Evolutionary conservation across 192 early-diverging fungal genomes (phyloP).

Genomic region (Mortierella alpina): DNA sequence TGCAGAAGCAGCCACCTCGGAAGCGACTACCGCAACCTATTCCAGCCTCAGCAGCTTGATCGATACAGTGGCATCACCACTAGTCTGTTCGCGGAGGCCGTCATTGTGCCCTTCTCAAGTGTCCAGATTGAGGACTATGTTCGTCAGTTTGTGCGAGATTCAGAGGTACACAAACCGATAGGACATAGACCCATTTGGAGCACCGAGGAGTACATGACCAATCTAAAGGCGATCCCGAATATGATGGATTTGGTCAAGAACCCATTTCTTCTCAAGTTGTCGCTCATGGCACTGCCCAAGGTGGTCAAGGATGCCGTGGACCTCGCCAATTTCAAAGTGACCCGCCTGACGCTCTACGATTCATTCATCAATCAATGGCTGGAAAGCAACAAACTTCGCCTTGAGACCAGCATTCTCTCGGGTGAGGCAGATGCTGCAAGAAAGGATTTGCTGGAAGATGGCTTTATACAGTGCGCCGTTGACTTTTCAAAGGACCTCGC

Average conservation of each 20-base stretch:
- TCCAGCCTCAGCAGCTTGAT: background rate
- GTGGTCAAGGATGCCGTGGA: background rate
- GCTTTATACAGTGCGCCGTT: background rate
- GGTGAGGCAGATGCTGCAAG: background rate
- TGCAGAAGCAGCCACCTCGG: background rate
- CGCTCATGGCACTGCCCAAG: background rate
- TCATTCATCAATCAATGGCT: background rate
- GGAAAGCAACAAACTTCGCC: background rate
- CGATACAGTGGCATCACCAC: background rate
- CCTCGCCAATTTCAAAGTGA: background rate
- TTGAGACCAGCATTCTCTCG: background rate
- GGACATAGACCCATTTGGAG: background rate
- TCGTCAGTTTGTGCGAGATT: background rate
- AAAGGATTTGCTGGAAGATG: background rate
- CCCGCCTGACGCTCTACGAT: slow-evolving; percentile 9
- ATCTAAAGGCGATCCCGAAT: background rate
- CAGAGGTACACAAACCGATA: background rate
- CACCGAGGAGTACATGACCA: background rate
- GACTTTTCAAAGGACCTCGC: background rate
- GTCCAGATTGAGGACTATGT: background rate
- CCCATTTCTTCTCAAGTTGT: slow-evolving; percentile 7
- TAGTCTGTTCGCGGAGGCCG: background rate
- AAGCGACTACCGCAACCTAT: background rate
- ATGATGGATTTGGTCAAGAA: slow-evolving; percentile 8
- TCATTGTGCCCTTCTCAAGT: background rate